A percentile compares a stretch with the other conserved stretches of the same genome.
phyloP scores from a whole-genome alignment of 1,284 basidiomycete genomes.

The Kwoniella shivajii region DNA sequence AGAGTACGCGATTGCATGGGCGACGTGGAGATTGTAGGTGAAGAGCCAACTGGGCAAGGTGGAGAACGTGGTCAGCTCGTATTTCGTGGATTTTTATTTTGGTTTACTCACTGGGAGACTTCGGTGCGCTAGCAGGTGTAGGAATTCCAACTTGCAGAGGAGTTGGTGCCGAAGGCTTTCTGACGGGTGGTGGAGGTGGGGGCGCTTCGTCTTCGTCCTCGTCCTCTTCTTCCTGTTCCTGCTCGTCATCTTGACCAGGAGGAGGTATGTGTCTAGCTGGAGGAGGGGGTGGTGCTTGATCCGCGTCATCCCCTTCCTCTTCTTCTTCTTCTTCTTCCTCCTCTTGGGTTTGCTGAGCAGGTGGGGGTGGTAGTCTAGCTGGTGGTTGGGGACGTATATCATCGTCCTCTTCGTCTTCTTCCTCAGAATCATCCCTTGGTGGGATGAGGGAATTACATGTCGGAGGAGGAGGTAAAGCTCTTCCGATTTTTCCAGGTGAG shows the following conservation, averaged over 20 bases:
- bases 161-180: conserved; percentile 6
- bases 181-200: conserved; percentile 27
- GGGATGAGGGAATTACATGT: conserved; percentile 24
- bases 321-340: conserved; percentile 1
- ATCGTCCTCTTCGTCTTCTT: conserved; percentile 28
- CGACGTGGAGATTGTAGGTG: conserved; percentile 8
- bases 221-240: background rate
- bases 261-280: background rate
- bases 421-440: conserved; percentile 35
- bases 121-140: conserved; percentile 1
- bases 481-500: conserved; percentile 18
- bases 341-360: background rate
- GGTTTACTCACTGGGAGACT: conserved; percentile 17
- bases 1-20: conserved; percentile 14
- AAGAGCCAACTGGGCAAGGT: background rate
- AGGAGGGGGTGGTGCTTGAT: conserved; percentile 12
- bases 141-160: background rate
- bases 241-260: too few species aligned
- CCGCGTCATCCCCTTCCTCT: conserved; percentile 13
- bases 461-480: conserved; percentile 25
- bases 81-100: background rate
- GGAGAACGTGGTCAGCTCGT: conserved; percentile 5
- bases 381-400: conserved; percentile 4
- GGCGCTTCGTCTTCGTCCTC: conserved; percentile 21
- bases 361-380: conserved; percentile 14